A percentile compares a stretch with the other conserved stretches of the same genome.
These are phyloP conservation scores for Auricularia cornea DNA, from an alignment of 768 basidiomycete species.

Conservation along the genomic window DNA sequence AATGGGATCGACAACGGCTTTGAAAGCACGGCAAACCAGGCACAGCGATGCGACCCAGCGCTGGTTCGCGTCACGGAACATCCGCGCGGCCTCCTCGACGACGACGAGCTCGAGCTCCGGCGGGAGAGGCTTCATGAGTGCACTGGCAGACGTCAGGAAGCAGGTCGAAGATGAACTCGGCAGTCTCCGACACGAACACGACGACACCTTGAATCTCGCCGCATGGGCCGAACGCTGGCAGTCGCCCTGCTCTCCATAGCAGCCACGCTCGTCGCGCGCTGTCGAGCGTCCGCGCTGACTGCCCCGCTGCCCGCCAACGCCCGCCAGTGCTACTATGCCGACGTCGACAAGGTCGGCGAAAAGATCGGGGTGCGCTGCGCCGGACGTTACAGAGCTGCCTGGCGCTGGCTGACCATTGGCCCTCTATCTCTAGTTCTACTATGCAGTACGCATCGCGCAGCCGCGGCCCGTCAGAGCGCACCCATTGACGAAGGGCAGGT, in stretches of 20 bases:
- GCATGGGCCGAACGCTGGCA: neutral
- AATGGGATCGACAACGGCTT: no score
- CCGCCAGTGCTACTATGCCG: slow-evolving; percentile 87
- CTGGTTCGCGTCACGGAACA: no score
- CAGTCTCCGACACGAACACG: no score
- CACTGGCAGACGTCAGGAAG: no score
- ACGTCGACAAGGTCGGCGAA: slow-evolving; percentile 91
- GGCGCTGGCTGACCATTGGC: no score
- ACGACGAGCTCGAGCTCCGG: no score
- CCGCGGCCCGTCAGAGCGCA: neutral
- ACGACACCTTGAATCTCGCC: neutral
- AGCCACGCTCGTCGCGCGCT: slow-evolving; percentile 12
- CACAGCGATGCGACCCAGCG: no score
- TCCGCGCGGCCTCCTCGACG: no score
- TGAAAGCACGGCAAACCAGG: no score
- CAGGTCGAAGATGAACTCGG: no score
- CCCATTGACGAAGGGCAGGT: slow-evolving; percentile 42
- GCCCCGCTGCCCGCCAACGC: slow-evolving; percentile 73
- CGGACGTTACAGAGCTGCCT: neutral
- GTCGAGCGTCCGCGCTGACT: slow-evolving; percentile 59
- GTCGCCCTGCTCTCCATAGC: neutral
- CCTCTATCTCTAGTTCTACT: slow-evolving; percentile 73
- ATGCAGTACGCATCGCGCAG: slow-evolving; percentile 58
- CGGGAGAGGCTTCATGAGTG: no score
- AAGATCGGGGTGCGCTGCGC: slow-evolving; percentile 70